Evolutionary conservation across 495 filamentous ascomycete species (phyloP).

Genomic region (Xylaria grammica): DNA sequence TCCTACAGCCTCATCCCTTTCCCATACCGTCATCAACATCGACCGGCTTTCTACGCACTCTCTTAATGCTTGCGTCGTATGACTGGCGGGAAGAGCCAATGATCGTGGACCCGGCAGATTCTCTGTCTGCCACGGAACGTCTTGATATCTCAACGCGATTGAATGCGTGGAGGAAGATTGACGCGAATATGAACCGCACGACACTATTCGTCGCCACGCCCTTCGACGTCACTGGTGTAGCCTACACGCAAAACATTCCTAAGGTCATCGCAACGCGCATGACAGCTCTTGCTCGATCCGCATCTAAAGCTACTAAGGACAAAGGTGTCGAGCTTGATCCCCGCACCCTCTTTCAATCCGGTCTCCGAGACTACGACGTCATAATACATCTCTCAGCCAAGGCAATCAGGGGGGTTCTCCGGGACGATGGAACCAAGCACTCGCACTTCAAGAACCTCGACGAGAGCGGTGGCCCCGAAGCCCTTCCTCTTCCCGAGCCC

Average conservation of each 20-base stretch:
- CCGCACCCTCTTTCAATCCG: conserved; percentile 68
- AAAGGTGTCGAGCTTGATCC: conserved; percentile 61
- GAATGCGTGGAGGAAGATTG: conserved; percentile 80
- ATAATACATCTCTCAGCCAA: conserved; percentile 70
- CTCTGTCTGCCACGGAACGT: conserved; percentile 60
- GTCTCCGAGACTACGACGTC: conserved; percentile 81
- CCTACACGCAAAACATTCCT: conserved; percentile 73
- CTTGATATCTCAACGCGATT: conserved; percentile 71
- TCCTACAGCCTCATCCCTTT: conserved; percentile 86
- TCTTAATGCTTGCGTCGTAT: conserved; percentile 80
- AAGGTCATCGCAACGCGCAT: conserved; percentile 87
- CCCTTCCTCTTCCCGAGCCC: conserved; percentile 51
- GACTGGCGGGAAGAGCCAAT: conserved; percentile 87
- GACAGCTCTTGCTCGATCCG: conserved; percentile 77
- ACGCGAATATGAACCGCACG: conserved; percentile 84
- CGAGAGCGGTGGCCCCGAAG: conserved; percentile 37
- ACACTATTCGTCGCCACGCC: conserved; percentile 83
- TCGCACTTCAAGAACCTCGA: conserved; percentile 77
- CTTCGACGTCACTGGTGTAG: conserved; percentile 74
- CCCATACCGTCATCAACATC: conserved; percentile 74
- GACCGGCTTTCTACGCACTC: conserved; percentile 80
- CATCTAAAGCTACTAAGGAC: conserved; percentile 63
- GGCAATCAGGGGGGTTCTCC: conserved; percentile 42
- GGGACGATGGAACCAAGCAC: conserved; percentile 31
- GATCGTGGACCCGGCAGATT: conserved; percentile 71